Percentiles rank a stretch among this genome's conserved stretches.
Conservation (phyloP, 306 rosid genomes). For the Quercus wislizeni region DNA sequence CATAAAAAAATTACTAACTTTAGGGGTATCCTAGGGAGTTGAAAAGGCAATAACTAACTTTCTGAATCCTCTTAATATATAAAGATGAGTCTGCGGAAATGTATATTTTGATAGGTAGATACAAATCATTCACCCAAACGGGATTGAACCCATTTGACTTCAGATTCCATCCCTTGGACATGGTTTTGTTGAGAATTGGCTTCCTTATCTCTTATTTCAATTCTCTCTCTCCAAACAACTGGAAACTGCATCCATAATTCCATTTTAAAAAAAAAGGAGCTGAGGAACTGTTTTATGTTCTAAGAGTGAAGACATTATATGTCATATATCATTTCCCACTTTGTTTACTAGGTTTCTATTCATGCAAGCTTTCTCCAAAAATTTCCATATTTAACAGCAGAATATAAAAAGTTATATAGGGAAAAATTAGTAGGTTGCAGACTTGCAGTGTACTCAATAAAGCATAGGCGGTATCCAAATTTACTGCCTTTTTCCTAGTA, state of each 20-base stretch:
- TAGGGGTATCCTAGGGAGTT: too few species aligned
- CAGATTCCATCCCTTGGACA: background rate
- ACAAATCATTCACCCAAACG: background rate
- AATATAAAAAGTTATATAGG: background rate
- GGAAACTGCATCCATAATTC: too few species aligned
- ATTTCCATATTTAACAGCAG: background rate
- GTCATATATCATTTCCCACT: slow-evolving; percentile 9
- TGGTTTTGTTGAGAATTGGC: background rate
- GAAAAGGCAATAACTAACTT: too few species aligned
- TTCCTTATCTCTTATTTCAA: background rate
- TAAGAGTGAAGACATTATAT: background rate
- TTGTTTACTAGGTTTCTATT: background rate
- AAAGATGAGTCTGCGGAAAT: too few species aligned
- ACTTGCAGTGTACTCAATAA: background rate
- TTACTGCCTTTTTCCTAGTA: background rate
- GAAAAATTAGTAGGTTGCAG: background rate
- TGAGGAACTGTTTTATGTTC: background rate
- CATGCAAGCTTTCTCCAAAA: background rate
- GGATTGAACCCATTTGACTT: background rate
- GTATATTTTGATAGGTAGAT: background rate
- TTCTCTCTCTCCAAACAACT: background rate
- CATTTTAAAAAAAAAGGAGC: background rate
- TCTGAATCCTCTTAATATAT: too few species aligned
- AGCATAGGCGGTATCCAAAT: background rate
- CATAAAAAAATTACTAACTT: too few species aligned